These are phyloP conservation scores for Populus simonii DNA, from an alignment of 345 rosid genomes.

Conservation along the genomic window DNA sequence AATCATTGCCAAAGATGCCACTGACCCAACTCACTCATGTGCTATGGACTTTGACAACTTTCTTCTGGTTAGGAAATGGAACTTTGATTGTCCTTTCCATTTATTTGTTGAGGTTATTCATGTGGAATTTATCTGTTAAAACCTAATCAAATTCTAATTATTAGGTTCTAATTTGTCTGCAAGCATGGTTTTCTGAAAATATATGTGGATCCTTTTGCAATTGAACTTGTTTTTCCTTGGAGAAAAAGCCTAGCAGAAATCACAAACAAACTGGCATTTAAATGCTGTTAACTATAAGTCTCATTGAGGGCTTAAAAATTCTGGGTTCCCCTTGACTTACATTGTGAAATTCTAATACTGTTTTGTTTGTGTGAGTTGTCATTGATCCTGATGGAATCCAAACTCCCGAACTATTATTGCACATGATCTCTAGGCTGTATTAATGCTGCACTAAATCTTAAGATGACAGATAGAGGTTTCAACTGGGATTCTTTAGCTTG, in stretches of 20 bases:
- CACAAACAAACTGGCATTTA: background rate
- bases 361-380: background rate
- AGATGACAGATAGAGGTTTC: background rate
- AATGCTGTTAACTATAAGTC: background rate
- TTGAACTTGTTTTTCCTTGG: background rate
- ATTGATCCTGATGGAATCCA: conserved; percentile 1
- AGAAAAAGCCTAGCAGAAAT: background rate
- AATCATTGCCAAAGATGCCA: conserved; percentile 67
- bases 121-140: background rate
- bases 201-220: background rate
- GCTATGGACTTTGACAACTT: conserved; percentile 94
- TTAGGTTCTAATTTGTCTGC: background rate
- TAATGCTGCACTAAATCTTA: background rate
- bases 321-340: background rate
- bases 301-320: background rate
- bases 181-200: background rate
- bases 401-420: background rate
- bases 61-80: conserved; percentile 52
- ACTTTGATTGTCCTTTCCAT: background rate
- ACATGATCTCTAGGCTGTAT: background rate
- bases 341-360: background rate
- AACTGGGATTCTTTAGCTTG: background rate
- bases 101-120: background rate
- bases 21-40: conserved; percentile 82
- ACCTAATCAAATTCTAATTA: background rate